Conservation (phyloP, 257 asterid genomes). For the Linaria vulgaris region DNA sequence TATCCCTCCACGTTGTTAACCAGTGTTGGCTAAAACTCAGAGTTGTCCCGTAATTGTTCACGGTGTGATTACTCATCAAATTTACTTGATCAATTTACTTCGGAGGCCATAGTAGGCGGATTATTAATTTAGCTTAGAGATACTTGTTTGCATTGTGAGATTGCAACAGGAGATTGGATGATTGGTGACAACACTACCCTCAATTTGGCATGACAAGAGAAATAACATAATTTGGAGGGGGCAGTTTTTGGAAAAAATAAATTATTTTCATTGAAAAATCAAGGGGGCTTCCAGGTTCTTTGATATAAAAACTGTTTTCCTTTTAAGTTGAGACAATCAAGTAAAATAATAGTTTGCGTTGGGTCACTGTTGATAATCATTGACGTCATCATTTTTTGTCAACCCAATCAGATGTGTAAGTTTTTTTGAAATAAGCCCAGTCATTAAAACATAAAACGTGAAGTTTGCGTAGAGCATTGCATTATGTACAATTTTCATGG, state of each 20-base stretch:
- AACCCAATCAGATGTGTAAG: background rate
- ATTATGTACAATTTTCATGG: too few relatives aligned
- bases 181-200: background rate
- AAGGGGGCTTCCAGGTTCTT: background rate
- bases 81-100: background rate
- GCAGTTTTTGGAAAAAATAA: background rate
- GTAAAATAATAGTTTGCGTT: background rate
- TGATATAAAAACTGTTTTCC: background rate
- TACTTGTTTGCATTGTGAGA: background rate
- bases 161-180: too few relatives aligned
- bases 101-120: background rate
- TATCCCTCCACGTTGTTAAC: background rate
- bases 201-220: background rate
- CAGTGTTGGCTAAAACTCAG: too few relatives aligned
- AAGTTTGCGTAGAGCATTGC: slow-evolving; percentile 1
- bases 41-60: background rate
- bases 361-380: background rate
- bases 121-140: background rate
- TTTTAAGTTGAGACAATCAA: background rate
- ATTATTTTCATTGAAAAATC: background rate
- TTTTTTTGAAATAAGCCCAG: background rate
- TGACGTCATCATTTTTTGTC: background rate
- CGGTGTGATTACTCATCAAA: background rate
- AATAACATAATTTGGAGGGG: background rate
- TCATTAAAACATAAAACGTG: background rate